phyloP scores from a whole-genome alignment of 2,329 filamentous ascomycete species.

The Penicillium sp. region DNA sequence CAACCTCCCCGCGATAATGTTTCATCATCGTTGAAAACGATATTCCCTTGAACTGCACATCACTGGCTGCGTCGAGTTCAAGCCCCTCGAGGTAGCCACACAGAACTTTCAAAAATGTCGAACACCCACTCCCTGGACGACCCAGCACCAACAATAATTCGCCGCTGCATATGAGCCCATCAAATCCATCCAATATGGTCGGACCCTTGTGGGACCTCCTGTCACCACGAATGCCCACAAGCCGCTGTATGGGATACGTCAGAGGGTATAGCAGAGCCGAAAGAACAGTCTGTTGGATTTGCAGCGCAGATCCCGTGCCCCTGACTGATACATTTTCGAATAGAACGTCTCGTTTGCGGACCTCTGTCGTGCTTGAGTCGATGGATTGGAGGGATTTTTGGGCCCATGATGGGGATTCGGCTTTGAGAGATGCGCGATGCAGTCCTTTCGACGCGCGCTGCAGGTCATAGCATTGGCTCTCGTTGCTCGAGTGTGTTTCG shows the following conservation, averaged over 20 bases:
- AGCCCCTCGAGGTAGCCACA: constrained; percentile 63
- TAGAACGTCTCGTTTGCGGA: not conserved
- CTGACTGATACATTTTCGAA: not conserved
- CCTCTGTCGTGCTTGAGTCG: not conserved
- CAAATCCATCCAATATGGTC: constrained; percentile 50
- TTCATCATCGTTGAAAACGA: constrained; percentile 70
- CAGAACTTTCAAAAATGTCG: constrained; percentile 79
- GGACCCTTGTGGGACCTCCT: not conserved
- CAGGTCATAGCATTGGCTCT: not conserved
- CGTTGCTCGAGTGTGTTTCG: too few relatives aligned
- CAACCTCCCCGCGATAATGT: constrained; percentile 37
- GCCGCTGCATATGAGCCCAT: constrained; percentile 51
- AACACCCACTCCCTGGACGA: constrained; percentile 56
- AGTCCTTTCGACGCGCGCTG: not conserved
- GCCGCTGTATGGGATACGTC: not conserved
- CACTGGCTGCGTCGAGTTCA: constrained; percentile 42
- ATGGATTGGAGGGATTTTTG: not conserved
- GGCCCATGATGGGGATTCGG: not conserved
- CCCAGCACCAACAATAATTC: constrained; percentile 43
- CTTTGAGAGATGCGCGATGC: not conserved
- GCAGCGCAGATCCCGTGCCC: not conserved
- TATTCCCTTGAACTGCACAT: constrained; percentile 71
- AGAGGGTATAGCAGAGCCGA: not conserved
- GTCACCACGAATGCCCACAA: not conserved
- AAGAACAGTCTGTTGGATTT: not conserved